Evolutionary conservation across 2,329 filamentous ascomycete genomes (phyloP).

Genomic region (Fusarium liriodendri): DNA sequence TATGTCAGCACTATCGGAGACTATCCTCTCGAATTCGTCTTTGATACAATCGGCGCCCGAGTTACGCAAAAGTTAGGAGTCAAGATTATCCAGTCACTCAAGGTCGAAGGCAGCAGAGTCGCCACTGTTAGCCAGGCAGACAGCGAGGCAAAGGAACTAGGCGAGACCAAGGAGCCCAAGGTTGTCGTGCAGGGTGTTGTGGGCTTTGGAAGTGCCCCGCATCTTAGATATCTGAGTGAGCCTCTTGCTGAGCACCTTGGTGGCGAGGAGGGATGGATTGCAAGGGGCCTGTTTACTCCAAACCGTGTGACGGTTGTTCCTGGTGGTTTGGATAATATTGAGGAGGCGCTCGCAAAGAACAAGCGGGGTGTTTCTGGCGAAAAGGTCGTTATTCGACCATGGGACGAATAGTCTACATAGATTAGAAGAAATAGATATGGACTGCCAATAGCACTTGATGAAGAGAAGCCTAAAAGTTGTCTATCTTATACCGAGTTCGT

Average conservation of each 20-base stretch:
- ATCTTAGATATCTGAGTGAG: constrained; percentile 45
- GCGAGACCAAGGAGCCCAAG: constrained; percentile 19
- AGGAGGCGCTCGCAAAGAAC: constrained; percentile 40
- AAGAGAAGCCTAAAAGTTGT: not conserved
- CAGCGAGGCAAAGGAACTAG: constrained; percentile 27
- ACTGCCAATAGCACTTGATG: not conserved
- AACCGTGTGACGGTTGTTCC: constrained; percentile 43
- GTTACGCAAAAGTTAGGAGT: constrained; percentile 47
- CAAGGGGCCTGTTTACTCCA: constrained; percentile 43
- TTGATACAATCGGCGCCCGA: constrained; percentile 45
- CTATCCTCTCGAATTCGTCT: constrained; percentile 45
- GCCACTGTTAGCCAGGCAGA: constrained; percentile 22
- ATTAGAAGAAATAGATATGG: not conserved
- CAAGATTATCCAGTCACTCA: constrained; percentile 36
- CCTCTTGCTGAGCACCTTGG: constrained; percentile 42
- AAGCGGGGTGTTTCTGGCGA: constrained; percentile 43
- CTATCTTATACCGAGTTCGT: not conserved
- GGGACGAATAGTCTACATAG: not conserved
- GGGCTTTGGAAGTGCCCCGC: constrained; percentile 40
- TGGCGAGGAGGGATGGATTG: constrained; percentile 46
- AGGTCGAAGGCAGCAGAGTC: constrained; percentile 32
- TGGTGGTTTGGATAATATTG: constrained; percentile 44
- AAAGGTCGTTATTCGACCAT: constrained; percentile 40
- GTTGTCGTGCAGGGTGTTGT: constrained; percentile 3
- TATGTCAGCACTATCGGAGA: constrained; percentile 41